Evolutionary conservation across 2,329 filamentous ascomycete genomes (phyloP).

Genomic region (Diaporthe sp.): DNA sequence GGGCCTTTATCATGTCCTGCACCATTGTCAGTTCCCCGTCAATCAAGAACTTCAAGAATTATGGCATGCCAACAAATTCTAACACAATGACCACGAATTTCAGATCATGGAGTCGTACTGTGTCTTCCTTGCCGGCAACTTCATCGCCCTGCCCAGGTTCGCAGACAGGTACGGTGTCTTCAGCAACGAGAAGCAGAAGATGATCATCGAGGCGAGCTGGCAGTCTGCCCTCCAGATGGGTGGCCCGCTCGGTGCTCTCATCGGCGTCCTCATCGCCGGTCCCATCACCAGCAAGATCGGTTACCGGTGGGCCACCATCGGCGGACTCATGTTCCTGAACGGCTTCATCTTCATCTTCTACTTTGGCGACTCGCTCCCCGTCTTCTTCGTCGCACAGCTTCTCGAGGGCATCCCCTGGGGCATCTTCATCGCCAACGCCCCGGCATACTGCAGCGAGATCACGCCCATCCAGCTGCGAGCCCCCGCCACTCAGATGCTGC

Average conservation of each 20-base stretch:
- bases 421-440: slow-evolving; percentile 75
- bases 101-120: slow-evolving; percentile 77
- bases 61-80: too few species aligned
- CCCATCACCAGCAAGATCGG: slow-evolving; percentile 71
- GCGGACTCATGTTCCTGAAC: slow-evolving; percentile 69
- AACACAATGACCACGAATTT: slow-evolving; percentile 37
- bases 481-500: slow-evolving; percentile 72
- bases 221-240: slow-evolving; percentile 69
- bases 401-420: slow-evolving; percentile 76
- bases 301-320: slow-evolving; percentile 72
- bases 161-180: slow-evolving; percentile 60
- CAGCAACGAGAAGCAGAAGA: slow-evolving; percentile 44
- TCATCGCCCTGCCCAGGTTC: slow-evolving; percentile 67
- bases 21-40: slow-evolving; percentile 55
- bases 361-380: slow-evolving; percentile 58
- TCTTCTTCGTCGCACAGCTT: slow-evolving; percentile 68
- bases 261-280: slow-evolving; percentile 72
- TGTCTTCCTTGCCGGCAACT: slow-evolving; percentile 73
- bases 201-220: slow-evolving; percentile 66
- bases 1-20: slow-evolving; percentile 57
- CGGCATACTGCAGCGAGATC: slow-evolving; percentile 74
- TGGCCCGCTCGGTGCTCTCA: slow-evolving; percentile 71
- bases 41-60: too few species aligned
- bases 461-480: slow-evolving; percentile 71
- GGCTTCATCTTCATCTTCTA: slow-evolving; percentile 69